Base-by-base conservation (phyloP, 495 filamentous ascomycete species). In the Evansstolkia leycettana region DNA sequence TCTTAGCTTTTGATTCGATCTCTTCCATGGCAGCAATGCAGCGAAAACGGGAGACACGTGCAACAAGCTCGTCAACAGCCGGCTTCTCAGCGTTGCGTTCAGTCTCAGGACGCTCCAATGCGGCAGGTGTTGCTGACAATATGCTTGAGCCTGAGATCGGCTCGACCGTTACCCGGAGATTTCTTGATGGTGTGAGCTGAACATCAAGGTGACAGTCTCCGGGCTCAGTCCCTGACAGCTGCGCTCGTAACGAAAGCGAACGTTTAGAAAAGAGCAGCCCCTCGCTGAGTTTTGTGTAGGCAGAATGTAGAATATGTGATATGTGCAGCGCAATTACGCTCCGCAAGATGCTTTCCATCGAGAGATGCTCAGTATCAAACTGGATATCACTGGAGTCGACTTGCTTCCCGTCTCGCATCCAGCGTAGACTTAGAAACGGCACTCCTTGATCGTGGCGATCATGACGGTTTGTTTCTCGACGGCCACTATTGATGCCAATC, bases 331-430 rank as follows among this genome's bases (percentile, higher is more conserved):
- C 79, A 44, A 94, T 81, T 19, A 85, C 75, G 27, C 70, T 65
- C 42, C 78, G 77, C 30, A 96, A 51, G 14, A 92, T 70, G 11
- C 52, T 42, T 47, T 92, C 82, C 41, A 84, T 68, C 0, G 81
- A 87, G 12, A 95, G 68, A 5, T 65, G 60, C 17, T 67, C 63
- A 19, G 69, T 52, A 51, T 93, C 67, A 27, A 94, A 67, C 1
- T 68, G 51, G 28, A 95, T 69, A 16, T 71, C 56, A 17, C 62
- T 54, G 39, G 79, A 75, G 39, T 71, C 69, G 29, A 84, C 72
- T 47, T 89, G 80, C 33, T 78, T 73, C 12, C 75, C 75, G 42
- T 84, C 77, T 27, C 86, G 75, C 49, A 94, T 84, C 90, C 90
- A 96, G 37, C 84, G 75, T 28, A 90, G 50, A 12, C 60, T 70